Evolutionary conservation across 2,329 filamentous ascomycete genomes (phyloP).

Genomic region (Colletotrichum trifolii): DNA sequence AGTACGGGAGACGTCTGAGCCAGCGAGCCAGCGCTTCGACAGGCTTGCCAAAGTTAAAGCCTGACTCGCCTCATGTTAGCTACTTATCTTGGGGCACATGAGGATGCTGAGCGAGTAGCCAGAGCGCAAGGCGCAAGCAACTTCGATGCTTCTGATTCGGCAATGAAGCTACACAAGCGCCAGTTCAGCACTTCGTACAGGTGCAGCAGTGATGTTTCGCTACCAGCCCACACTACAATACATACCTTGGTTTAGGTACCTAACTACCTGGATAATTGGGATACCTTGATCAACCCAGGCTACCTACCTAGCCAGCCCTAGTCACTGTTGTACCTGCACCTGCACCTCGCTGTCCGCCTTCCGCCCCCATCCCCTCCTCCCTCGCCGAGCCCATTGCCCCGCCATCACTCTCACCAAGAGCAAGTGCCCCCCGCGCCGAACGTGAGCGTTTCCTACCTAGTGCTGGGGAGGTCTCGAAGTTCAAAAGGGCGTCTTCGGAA

Average conservation of each 20-base stretch:
- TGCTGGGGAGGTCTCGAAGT: constrained; percentile 14
- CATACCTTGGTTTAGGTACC: too few species aligned
- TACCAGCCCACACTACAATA: too few species aligned
- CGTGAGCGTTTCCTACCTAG: constrained; percentile 26
- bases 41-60: constrained; percentile 35
- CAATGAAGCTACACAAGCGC: background rate
- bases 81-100: too few species aligned
- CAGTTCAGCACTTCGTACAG: background rate
- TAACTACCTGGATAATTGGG: too few species aligned
- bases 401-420: constrained; percentile 26
- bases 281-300: too few species aligned
- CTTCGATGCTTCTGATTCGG: too few species aligned
- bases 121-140: too few species aligned
- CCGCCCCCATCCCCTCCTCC: background rate
- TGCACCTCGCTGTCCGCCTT: constrained; percentile 1
- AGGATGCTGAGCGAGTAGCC: too few species aligned
- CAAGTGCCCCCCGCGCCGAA: background rate
- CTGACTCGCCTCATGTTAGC: constrained; percentile 30
- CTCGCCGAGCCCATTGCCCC: constrained; percentile 20
- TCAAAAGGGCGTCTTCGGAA: constrained; percentile 33
- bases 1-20: constrained; percentile 19
- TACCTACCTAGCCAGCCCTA: too few species aligned
- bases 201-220: background rate
- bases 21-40: constrained; percentile 20
- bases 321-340: background rate